A percentile compares a stretch with the other conserved stretches of the same genome.
These are phyloP conservation scores for Passiflora organensis DNA, from an alignment of 345 rosid species.

Conservation along the genomic window DNA sequence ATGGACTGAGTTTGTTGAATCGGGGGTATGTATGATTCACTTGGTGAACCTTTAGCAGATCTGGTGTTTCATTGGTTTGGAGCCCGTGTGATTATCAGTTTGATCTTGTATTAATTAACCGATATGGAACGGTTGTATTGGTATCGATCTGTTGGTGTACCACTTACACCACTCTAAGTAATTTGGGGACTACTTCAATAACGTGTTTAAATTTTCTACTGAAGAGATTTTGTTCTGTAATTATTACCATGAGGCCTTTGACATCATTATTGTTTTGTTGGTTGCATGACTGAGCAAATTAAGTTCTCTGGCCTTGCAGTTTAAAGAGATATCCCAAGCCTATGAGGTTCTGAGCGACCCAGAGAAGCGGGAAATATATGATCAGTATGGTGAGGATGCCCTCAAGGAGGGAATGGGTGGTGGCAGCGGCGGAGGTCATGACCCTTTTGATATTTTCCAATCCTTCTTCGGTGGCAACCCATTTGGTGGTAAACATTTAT, in stretches of 20 bases:
- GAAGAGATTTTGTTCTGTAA: too few relatives aligned
- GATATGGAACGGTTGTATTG: too few relatives aligned
- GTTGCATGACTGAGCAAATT: too few relatives aligned
- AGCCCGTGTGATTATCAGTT: background rate
- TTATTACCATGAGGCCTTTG: too few relatives aligned
- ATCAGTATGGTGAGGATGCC: conserved; percentile 62
- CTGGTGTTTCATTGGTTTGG: background rate
- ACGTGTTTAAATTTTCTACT: too few relatives aligned
- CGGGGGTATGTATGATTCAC: background rate
- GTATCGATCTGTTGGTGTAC: too few relatives aligned
- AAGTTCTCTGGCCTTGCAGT: too few relatives aligned
- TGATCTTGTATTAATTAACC: too few relatives aligned
- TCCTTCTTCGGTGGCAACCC: conserved; percentile 40
- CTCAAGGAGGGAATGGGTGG: conserved; percentile 74
- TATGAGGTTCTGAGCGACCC: conserved; percentile 69
- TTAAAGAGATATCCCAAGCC: conserved; percentile 65
- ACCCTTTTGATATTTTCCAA: conserved; percentile 59
- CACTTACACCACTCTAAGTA: too few relatives aligned
- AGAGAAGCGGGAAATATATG: conserved; percentile 59
- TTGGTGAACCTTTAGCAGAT: too few relatives aligned
- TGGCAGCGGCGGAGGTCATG: conserved; percentile 35
- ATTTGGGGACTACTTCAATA: too few relatives aligned
- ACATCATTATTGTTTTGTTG: too few relatives aligned
- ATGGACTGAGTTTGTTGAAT: background rate
- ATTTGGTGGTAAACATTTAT: conserved; percentile 46